A percentile compares a stretch with the other conserved stretches of the same genome.
phyloP scores from a whole-genome alignment of 2,329 filamentous ascomycete genomes.

The Ophiostoma ips region DNA sequence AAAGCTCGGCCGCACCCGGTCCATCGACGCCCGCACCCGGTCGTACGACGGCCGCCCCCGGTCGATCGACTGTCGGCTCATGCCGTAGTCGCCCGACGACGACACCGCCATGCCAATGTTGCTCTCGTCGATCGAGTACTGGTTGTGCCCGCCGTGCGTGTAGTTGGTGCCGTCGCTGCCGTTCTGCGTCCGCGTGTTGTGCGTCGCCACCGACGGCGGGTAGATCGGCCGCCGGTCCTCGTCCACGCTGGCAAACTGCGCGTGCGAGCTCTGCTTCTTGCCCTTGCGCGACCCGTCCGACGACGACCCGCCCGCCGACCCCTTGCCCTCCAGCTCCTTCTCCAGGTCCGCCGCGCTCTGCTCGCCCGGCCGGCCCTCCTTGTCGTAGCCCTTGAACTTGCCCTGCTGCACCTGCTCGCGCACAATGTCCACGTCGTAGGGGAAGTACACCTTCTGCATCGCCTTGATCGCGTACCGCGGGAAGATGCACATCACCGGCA shows the following conservation, averaged over 20 bases:
- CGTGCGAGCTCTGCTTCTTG: conserved; percentile 32
- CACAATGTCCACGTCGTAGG: conserved; percentile 87
- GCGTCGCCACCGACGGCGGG: conserved; percentile 75
- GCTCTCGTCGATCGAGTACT: conserved; percentile 37
- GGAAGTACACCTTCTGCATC: conserved; percentile 86
- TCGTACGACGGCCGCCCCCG: conserved; percentile 75
- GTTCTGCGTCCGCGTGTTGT: conserved; percentile 73
- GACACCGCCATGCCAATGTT: conserved; percentile 44
- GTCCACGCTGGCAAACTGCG: conserved; percentile 51
- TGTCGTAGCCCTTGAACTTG: conserved; percentile 57
- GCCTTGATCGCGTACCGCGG: conserved; percentile 79
- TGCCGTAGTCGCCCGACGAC: conserved; percentile 9
- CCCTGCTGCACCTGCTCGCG: conserved; percentile 80
- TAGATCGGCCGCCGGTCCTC: conserved; percentile 91
- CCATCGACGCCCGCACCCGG: conserved; percentile 73
- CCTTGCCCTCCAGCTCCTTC: conserved; percentile 29
- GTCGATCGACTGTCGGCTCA: conserved; percentile 39
- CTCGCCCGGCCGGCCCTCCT: conserved; percentile 21
- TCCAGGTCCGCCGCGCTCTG: conserved; percentile 16
- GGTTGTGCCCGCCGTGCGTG: conserved; percentile 11
- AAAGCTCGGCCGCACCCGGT: conserved; percentile 68
- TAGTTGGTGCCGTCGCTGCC: conserved; percentile 92
- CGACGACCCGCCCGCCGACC: conserved; percentile 21
- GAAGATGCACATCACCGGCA: conserved; percentile 67
- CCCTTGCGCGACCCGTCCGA: conserved; percentile 45